phyloP scores from a whole-genome alignment of 352 stramenopile species.

The Phytopythium boreale region DNA sequence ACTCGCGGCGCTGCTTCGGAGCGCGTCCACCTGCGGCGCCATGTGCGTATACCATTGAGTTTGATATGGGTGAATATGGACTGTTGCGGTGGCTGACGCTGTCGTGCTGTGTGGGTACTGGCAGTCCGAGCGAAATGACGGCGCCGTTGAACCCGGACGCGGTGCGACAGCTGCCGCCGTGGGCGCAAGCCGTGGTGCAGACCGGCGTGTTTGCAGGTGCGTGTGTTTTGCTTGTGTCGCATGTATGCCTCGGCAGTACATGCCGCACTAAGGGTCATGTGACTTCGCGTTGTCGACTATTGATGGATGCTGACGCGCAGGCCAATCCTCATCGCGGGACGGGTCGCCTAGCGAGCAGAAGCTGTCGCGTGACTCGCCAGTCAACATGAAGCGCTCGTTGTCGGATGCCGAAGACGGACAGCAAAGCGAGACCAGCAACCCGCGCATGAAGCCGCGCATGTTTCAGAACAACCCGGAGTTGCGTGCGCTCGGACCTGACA shows the following conservation, averaged over 20 bases:
- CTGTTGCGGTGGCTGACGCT: neutral
- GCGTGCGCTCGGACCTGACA: neutral
- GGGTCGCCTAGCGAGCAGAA: neutral
- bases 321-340: neutral
- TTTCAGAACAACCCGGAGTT: neutral
- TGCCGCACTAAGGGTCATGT: neutral
- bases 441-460: neutral
- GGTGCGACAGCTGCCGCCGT: slow-evolving; percentile 44
- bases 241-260: too few species aligned
- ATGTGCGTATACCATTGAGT: slow-evolving; percentile 21
- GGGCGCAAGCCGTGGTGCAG: slow-evolving; percentile 50
- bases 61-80: neutral
- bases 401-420: neutral
- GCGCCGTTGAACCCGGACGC: slow-evolving; percentile 29
- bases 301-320: neutral
- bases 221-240: neutral
- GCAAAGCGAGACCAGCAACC: neutral
- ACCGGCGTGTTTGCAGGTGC: slow-evolving; percentile 20
- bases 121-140: slow-evolving; percentile 5
- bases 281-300: neutral
- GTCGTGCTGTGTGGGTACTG: neutral
- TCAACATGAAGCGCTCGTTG: neutral
- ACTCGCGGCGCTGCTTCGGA: slow-evolving; percentile 36
- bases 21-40: slow-evolving; percentile 26
- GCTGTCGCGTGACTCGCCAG: neutral